Percentiles rank a stretch among this genome's conserved stretches.
These are phyloP conservation scores for Capsella bursapastoris DNA, from an alignment of 345 rosid species.

Conservation along the genomic window DNA sequence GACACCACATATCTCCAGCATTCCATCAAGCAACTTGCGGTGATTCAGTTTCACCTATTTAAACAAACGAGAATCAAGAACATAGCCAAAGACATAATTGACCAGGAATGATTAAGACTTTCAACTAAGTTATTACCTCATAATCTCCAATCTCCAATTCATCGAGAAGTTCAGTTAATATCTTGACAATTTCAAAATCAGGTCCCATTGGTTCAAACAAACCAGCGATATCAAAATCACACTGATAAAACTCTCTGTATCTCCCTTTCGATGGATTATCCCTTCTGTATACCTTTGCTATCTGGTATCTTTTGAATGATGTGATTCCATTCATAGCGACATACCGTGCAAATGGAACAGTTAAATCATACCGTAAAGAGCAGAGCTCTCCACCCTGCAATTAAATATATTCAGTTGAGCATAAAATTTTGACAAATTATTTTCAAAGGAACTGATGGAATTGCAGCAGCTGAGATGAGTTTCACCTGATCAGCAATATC, in stretches of 20 bases:
- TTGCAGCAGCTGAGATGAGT: conserved; percentile 4
- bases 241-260: conserved; percentile 96
- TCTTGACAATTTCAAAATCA: conserved; percentile 79
- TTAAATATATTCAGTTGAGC: conserved; percentile 20
- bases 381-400: conserved; percentile 96
- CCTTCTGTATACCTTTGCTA: conserved; percentile 89
- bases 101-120: conserved; percentile 10
- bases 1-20: conserved; percentile 96
- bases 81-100: conserved; percentile 3
- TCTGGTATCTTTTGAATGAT: conserved; percentile 82
- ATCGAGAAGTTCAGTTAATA: conserved; percentile 82
- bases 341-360: conserved; percentile 92
- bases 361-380: conserved; percentile 89
- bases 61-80: conserved; percentile 14
- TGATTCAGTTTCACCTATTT: conserved; percentile 86
- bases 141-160: conserved; percentile 83
- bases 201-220: conserved; percentile 89
- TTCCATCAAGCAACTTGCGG: conserved; percentile 88
- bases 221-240: conserved; percentile 97
- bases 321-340: conserved; percentile 92
- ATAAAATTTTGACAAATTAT: background rate
- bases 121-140: conserved; percentile 53
- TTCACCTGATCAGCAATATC: conserved; percentile 97
- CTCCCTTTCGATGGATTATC: conserved; percentile 97
- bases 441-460: background rate